A percentile compares a stretch with the other conserved stretches of the same genome.
These are phyloP conservation scores for Trichosporon ovoides DNA, from an alignment of 1,284 basidiomycete species.

Conservation along the genomic window DNA sequence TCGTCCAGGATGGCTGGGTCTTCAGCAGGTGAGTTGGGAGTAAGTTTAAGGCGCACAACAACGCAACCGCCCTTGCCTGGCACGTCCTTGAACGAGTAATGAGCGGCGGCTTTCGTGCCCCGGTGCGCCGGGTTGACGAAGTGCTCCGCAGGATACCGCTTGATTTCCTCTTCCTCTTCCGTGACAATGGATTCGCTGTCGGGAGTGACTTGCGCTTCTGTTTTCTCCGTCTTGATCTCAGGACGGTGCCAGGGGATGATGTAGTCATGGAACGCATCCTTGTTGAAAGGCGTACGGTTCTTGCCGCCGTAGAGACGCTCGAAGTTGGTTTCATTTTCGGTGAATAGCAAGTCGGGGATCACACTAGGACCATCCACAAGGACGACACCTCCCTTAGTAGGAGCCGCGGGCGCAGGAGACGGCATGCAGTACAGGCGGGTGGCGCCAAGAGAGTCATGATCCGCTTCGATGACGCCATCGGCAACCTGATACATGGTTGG, in stretches of 20 bases:
- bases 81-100: slow-evolving; percentile 81
- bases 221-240: slow-evolving; percentile 30
- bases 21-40: slow-evolving; percentile 65
- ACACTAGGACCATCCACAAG: slow-evolving; percentile 62
- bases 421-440: slow-evolving; percentile 84
- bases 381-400: slow-evolving; percentile 57
- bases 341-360: slow-evolving; percentile 79
- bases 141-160: slow-evolving; percentile 21
- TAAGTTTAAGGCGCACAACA: slow-evolving; percentile 90
- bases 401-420: slow-evolving; percentile 80
- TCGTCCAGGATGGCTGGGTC: slow-evolving; percentile 83
- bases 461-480: slow-evolving; percentile 61
- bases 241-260: slow-evolving; percentile 81
- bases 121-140: slow-evolving; percentile 82
- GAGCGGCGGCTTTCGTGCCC: slow-evolving; percentile 89
- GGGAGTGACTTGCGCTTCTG: slow-evolving; percentile 18
- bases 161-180: slow-evolving; percentile 36
- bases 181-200: slow-evolving; percentile 43
- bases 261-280: slow-evolving; percentile 99
- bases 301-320: slow-evolving; percentile 80
- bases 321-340: slow-evolving; percentile 97
- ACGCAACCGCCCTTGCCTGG: slow-evolving; percentile 89
- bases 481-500: slow-evolving; percentile 59
- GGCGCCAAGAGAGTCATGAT: slow-evolving; percentile 67
- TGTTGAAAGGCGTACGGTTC: slow-evolving; percentile 77